A percentile compares a stretch with the other conserved stretches of the same genome.
These are phyloP conservation scores for Corchorus capsularis DNA, from an alignment of 345 rosid genomes.

Conservation along the genomic window DNA sequence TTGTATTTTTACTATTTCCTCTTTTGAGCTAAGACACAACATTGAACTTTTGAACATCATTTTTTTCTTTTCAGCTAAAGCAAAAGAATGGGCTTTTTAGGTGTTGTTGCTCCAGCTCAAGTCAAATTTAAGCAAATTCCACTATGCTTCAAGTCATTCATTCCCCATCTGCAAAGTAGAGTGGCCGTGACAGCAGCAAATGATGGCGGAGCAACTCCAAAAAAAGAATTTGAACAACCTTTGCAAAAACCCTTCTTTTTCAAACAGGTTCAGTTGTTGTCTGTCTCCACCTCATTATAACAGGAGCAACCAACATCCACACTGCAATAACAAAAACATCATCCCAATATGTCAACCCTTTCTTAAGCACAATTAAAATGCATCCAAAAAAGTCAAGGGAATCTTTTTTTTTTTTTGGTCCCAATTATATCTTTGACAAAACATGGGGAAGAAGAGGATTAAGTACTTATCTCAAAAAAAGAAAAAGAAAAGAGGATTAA, in stretches of 20 bases:
- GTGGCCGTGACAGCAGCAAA: constrained; percentile 9
- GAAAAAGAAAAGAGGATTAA: neutral
- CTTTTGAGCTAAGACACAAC: neutral
- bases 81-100: neutral
- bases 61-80: neutral
- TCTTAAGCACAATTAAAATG: neutral
- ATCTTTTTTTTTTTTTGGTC: neutral
- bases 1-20: constrained; percentile 15
- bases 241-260: neutral
- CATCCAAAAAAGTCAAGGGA: neutral
- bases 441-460: neutral
- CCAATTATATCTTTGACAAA: neutral
- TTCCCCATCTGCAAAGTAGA: neutral
- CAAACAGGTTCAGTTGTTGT: constrained; percentile 37
- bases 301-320: constrained; percentile 89
- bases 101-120: neutral
- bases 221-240: neutral
- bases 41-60: constrained; percentile 1
- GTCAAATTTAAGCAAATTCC: neutral
- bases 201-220: neutral
- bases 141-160: constrained; percentile 9
- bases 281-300: constrained; percentile 55
- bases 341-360: neutral
- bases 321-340: constrained; percentile 50
- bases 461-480: too few species aligned